Percentiles rank a stretch among this genome's conserved stretches.
phyloP scores from a whole-genome alignment of 2,329 filamentous ascomycete species.

The Nigrospora sphaerica region DNA sequence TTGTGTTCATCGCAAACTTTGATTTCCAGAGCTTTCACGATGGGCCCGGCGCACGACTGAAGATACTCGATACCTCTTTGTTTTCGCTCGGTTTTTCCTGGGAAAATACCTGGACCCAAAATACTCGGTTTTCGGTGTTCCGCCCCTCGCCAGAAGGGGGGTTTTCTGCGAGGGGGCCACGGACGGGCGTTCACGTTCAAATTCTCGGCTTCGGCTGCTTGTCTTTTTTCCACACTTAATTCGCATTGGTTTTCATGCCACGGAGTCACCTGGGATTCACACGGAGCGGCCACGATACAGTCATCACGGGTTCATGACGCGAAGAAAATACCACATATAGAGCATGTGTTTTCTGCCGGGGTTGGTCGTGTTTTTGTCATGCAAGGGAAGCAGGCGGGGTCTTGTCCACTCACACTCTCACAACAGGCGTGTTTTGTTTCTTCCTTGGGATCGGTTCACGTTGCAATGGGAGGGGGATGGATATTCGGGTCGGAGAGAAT shows the following conservation, averaged over 20 bases:
- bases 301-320: constrained; percentile 43
- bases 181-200: constrained; percentile 32
- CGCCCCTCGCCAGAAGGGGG: constrained; percentile 30
- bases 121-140: constrained; percentile 19
- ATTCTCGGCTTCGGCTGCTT: constrained; percentile 32
- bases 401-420: constrained; percentile 8
- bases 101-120: constrained; percentile 15
- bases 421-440: constrained; percentile 14
- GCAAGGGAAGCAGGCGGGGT: constrained; percentile 20
- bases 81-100: constrained; percentile 23
- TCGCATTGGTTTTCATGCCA: constrained; percentile 43
- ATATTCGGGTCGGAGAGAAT: constrained; percentile 25
- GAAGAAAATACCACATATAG: constrained; percentile 46
- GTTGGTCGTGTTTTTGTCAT: constrained; percentile 27
- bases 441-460: constrained; percentile 10
- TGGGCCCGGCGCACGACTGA: constrained; percentile 32
- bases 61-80: constrained; percentile 39
- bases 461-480: constrained; percentile 12
- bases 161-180: constrained; percentile 31
- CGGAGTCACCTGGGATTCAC: constrained; percentile 34
- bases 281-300: constrained; percentile 36
- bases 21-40: constrained; percentile 16
- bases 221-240: constrained; percentile 27
- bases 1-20: constrained; percentile 22
- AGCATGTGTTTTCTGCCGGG: constrained; percentile 33